phyloP scores from a whole-genome alignment of 208 protist species.

The Trypanosomatidae sp. region DNA sequence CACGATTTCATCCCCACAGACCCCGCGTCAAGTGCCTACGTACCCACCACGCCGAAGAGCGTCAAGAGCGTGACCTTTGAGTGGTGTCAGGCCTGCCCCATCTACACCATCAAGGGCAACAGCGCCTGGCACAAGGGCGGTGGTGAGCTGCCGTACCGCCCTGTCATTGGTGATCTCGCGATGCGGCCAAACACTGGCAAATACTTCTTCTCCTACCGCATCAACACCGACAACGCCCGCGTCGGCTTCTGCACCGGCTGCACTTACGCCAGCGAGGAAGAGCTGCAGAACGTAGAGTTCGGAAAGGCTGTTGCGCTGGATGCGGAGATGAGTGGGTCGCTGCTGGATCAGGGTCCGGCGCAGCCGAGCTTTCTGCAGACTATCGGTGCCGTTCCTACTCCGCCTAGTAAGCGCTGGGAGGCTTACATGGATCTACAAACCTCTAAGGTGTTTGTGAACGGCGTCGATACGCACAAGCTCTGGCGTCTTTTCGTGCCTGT shows the following conservation, averaged over 20 bases:
- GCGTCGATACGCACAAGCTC: slow-evolving; percentile 56
- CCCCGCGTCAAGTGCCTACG: slow-evolving; percentile 26
- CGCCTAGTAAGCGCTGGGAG: slow-evolving; percentile 23
- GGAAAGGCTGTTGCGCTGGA: slow-evolving; percentile 14
- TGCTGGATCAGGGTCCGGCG: slow-evolving; percentile 7
- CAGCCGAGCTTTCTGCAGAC: slow-evolving; percentile 41
- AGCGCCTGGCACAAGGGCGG: slow-evolving; percentile 59
- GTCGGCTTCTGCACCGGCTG: slow-evolving; percentile 59
- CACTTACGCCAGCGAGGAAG: slow-evolving; percentile 44
- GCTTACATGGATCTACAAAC: slow-evolving; percentile 74
- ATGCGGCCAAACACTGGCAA: slow-evolving; percentile 68
- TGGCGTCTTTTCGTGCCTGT: slow-evolving; percentile 73
- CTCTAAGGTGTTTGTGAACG: slow-evolving; percentile 67
- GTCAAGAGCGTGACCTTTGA: slow-evolving; percentile 58
- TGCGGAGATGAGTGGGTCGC: slow-evolving; percentile 9
- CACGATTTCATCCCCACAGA: neutral
- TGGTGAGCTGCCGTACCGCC: slow-evolving; percentile 51
- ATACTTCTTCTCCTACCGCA: slow-evolving; percentile 77
- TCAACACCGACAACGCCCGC: slow-evolving; percentile 78
- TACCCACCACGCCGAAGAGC: slow-evolving; percentile 24
- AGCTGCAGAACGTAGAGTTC: slow-evolving; percentile 40
- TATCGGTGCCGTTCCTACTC: slow-evolving; percentile 31
- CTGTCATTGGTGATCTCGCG: slow-evolving; percentile 58
- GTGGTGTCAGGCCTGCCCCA: slow-evolving; percentile 53
- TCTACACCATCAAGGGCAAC: slow-evolving; percentile 47